Percentiles rank a stretch among this genome's conserved stretches.
phyloP scores from a whole-genome alignment of 2,329 filamentous ascomycete species.

The Verticillium klebahnii region DNA sequence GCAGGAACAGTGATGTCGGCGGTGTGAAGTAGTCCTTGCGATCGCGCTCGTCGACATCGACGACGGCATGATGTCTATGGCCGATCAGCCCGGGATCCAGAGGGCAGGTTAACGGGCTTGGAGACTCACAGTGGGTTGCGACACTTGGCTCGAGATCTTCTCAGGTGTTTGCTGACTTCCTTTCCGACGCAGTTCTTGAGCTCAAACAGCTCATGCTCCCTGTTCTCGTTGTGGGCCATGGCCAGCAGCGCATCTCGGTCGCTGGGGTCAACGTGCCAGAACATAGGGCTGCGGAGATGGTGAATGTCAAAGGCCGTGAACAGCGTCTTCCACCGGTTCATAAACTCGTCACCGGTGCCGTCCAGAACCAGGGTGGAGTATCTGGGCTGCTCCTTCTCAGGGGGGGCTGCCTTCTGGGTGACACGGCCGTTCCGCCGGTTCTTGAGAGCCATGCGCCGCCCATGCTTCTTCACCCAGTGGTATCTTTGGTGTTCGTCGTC shows the following conservation, averaged over 20 bases:
- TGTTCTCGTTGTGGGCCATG: constrained; percentile 57
- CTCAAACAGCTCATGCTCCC: constrained; percentile 63
- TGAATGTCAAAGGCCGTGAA: constrained; percentile 67
- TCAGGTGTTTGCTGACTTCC: constrained; percentile 75
- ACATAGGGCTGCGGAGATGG: constrained; percentile 73
- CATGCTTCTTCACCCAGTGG: constrained; percentile 68
- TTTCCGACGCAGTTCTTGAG: constrained; percentile 72
- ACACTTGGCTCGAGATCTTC: constrained; percentile 34
- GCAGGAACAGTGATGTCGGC: constrained; percentile 54
- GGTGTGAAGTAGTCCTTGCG: constrained; percentile 67
- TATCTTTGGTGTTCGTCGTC: constrained; percentile 81
- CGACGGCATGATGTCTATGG: constrained; percentile 34
- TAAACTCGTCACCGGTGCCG: constrained; percentile 58
- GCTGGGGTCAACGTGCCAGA: constrained; percentile 74
- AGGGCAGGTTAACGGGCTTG: no score
- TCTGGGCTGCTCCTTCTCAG: constrained; percentile 16
- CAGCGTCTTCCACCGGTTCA: constrained; percentile 64
- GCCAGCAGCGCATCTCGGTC: constrained; percentile 71
- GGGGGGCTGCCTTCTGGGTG: constrained; percentile 9
- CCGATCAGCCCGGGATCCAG: not conserved
- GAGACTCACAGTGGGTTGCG: constrained; percentile 14
- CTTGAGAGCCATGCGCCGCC: constrained; percentile 54
- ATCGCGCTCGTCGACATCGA: constrained; percentile 61
- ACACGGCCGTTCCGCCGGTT: constrained; percentile 36
- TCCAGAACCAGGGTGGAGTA: constrained; percentile 56